These are phyloP conservation scores for Chaetomium tenue DNA, from an alignment of 495 filamentous ascomycete genomes.

Conservation along the genomic window DNA sequence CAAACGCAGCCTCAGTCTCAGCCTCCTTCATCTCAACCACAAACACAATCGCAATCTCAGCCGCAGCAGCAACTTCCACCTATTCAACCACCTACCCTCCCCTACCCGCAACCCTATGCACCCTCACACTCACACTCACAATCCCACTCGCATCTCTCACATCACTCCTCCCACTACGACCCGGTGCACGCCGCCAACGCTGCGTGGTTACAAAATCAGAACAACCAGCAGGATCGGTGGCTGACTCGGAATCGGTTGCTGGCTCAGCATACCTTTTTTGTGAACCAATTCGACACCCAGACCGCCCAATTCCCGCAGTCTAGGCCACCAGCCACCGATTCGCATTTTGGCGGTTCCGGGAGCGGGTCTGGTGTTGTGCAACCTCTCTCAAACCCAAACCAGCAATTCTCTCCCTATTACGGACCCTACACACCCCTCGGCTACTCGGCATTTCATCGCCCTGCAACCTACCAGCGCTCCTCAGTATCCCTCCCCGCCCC, in stretches of 20 bases:
- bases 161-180: slow-evolving; percentile 26
- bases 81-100: slow-evolving; percentile 3
- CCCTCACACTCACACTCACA: background rate
- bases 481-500: background rate
- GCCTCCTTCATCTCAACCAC: slow-evolving; percentile 9
- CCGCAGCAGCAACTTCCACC: slow-evolving; percentile 8
- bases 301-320: background rate
- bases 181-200: slow-evolving; percentile 27
- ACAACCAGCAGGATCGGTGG: background rate
- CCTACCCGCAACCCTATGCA: slow-evolving; percentile 14
- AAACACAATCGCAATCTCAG: slow-evolving; percentile 1
- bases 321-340: slow-evolving; percentile 7
- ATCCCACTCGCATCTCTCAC: background rate
- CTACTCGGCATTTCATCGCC: slow-evolving; percentile 10
- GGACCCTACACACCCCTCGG: slow-evolving; percentile 11
- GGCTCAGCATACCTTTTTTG: background rate
- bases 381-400: slow-evolving; percentile 9
- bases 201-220: slow-evolving; percentile 19
- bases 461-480: slow-evolving; percentile 10
- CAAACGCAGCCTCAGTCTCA: slow-evolving; percentile 14
- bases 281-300: background rate
- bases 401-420: slow-evolving; percentile 11
- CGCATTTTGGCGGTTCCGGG: background rate
- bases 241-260: slow-evolving; percentile 18
- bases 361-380: slow-evolving; percentile 6